These are phyloP conservation scores for Eucalyptus melliodora DNA, from an alignment of 345 rosid species.

Conservation along the genomic window DNA sequence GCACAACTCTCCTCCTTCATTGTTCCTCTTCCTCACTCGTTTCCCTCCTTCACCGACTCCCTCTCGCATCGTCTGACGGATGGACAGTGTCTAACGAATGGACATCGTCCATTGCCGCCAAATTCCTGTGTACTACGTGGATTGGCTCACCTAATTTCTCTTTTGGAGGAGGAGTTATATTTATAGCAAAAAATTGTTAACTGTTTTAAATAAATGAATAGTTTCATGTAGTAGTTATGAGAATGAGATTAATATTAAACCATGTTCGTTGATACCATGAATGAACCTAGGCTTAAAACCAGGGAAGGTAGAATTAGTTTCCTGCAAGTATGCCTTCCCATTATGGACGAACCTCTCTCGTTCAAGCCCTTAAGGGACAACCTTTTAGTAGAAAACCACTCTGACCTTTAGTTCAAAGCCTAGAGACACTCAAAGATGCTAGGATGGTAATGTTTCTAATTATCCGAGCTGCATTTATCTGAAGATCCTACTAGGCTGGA, in stretches of 20 bases:
- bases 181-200: no score
- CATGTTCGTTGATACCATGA: no score
- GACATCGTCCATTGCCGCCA: rapidly evolving
- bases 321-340: rapidly evolving
- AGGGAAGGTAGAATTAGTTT: rapidly evolving
- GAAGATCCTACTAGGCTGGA: rapidly evolving
- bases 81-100: no score
- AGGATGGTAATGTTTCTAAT: no score
- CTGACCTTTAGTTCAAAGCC: rapidly evolving
- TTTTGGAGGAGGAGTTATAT: no score
- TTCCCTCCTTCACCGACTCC: no score
- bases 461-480: rapidly evolving
- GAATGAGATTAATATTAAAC: no score
- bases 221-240: no score
- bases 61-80: no score
- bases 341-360: rapidly evolving
- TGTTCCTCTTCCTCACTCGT: no score
- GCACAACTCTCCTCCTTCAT: rapidly evolving
- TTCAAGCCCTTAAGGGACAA: rapidly evolving
- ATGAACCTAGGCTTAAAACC: rapidly evolving
- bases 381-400: rapidly evolving
- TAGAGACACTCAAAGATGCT: no score
- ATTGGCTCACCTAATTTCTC: no score
- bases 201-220: rapidly evolving
- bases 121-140: rapidly evolving